These are phyloP conservation scores for Jamesozyma rosinii DNA, from an alignment of 805 yeast genomes.

Conservation along the genomic window DNA sequence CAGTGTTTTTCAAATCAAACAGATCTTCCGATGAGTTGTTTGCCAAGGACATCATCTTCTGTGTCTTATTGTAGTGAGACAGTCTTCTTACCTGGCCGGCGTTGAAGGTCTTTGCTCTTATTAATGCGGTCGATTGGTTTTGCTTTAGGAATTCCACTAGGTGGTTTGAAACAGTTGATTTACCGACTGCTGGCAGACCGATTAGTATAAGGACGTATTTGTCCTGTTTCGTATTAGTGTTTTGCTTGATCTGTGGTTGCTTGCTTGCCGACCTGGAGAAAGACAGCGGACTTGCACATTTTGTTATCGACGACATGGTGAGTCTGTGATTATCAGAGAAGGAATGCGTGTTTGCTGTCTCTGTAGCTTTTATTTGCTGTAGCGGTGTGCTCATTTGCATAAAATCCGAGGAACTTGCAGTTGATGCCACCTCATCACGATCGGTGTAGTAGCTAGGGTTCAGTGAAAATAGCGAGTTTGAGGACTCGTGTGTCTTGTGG, in stretches of 20 bases:
- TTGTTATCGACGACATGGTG: neutral
- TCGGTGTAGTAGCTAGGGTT: conserved; percentile 10
- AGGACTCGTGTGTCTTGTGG: conserved; percentile 7
- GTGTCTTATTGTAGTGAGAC: conserved; percentile 29
- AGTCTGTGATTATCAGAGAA: too few relatives aligned
- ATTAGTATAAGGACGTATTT: conserved; percentile 63
- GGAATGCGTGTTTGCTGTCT: too few relatives aligned
- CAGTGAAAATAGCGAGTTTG: conserved; percentile 24
- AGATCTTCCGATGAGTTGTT: conserved; percentile 33
- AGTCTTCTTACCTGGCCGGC: conserved; percentile 66
- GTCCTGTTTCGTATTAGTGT: conserved; percentile 1
- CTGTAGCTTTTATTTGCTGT: too few relatives aligned
- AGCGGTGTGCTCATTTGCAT: too few relatives aligned
- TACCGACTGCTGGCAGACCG: conserved; percentile 73
- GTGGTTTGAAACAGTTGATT: conserved; percentile 61
- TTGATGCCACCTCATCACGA: conserved; percentile 8
- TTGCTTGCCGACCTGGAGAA: neutral
- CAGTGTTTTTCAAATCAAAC: conserved; percentile 35
- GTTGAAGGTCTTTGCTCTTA: conserved; percentile 46
- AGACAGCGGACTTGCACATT: neutral
- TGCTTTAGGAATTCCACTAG: conserved; percentile 46
- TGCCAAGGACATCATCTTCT: conserved; percentile 19
- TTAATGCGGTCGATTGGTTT: conserved; percentile 12
- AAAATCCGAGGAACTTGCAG: neutral
- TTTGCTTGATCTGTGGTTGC: too few relatives aligned